phyloP scores from a whole-genome alignment of 2,329 filamentous ascomycete genomes.

The Penicillium italicum region DNA sequence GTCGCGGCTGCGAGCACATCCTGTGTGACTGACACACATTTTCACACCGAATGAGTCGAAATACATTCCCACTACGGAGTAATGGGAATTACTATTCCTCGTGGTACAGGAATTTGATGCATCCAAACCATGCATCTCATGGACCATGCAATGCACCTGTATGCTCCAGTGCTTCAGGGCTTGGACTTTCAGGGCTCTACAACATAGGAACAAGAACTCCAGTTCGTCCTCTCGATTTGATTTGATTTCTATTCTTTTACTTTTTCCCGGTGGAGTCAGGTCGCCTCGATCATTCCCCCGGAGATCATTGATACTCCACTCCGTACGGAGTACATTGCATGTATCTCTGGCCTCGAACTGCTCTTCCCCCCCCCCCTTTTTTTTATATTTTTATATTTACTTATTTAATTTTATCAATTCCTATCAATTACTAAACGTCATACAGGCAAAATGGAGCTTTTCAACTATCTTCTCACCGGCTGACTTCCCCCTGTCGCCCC shows the following conservation, averaged over 20 bases:
- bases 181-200: neutral
- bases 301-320: conserved; percentile 10
- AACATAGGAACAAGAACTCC: conserved; percentile 5
- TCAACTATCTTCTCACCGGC: conserved; percentile 5
- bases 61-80: conserved; percentile 13
- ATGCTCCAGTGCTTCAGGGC: neutral
- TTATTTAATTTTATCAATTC: no score
- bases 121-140: conserved; percentile 9
- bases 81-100: conserved; percentile 7
- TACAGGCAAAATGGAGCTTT: conserved; percentile 4
- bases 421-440: conserved; percentile 7
- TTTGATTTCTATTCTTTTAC: neutral
- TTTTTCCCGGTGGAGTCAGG: conserved; percentile 10
- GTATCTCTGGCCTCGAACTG: conserved; percentile 18
- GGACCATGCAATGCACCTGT: conserved; percentile 9
- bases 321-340: conserved; percentile 3
- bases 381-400: neutral
- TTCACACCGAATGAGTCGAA: conserved; percentile 9
- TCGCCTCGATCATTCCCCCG: conserved; percentile 13
- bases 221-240: conserved; percentile 2
- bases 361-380: neutral
- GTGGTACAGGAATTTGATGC: conserved; percentile 12
- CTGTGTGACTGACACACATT: conserved; percentile 7
- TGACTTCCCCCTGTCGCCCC: conserved; percentile 7
- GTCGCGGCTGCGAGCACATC: conserved; percentile 22